Percentiles rank a stretch among this genome's conserved stretches.
Conservation (phyloP, 495 filamentous ascomycete genomes). For the Xylaria flabelliformis region DNA sequence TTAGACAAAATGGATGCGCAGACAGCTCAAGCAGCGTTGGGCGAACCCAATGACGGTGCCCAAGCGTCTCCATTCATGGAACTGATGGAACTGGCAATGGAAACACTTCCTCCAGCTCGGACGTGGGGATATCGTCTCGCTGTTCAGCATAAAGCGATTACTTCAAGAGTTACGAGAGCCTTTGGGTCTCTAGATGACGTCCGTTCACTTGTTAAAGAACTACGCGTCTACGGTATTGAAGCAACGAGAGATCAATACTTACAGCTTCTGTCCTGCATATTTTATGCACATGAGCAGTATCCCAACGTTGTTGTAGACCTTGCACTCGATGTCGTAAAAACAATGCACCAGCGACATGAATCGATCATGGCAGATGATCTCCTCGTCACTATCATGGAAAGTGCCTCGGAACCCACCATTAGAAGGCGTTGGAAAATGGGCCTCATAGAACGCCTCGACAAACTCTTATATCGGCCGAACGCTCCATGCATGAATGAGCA, state of each 20-base stretch:
- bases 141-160: slow-evolving; percentile 32
- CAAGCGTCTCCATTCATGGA: slow-evolving; percentile 31
- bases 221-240: slow-evolving; percentile 40
- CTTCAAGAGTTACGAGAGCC: background rate
- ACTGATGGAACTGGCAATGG: slow-evolving; percentile 36
- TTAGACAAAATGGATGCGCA: slow-evolving; percentile 25
- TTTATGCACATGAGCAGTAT: slow-evolving; percentile 27
- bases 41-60: slow-evolving; percentile 5
- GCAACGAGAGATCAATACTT: slow-evolving; percentile 41
- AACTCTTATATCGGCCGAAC: slow-evolving; percentile 34
- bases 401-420: slow-evolving; percentile 26
- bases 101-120: slow-evolving; percentile 34
- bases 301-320: slow-evolving; percentile 35
- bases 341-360: slow-evolving; percentile 48
- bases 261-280: slow-evolving; percentile 45
- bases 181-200: slow-evolving; percentile 14
- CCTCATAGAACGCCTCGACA: slow-evolving; percentile 38
- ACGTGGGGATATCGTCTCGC: slow-evolving; percentile 44
- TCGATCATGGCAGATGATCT: slow-evolving; percentile 46
- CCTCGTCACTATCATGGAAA: slow-evolving; percentile 48
- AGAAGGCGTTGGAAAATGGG: slow-evolving; percentile 19
- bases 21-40: slow-evolving; percentile 8
- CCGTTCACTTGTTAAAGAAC: slow-evolving; percentile 33
- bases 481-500: slow-evolving; percentile 57
- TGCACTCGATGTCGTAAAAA: slow-evolving; percentile 42